These are phyloP conservation scores for Cyanidioschyzon merolae DNA, from an alignment of 23 red algal genomes.

Conservation along the genomic window DNA sequence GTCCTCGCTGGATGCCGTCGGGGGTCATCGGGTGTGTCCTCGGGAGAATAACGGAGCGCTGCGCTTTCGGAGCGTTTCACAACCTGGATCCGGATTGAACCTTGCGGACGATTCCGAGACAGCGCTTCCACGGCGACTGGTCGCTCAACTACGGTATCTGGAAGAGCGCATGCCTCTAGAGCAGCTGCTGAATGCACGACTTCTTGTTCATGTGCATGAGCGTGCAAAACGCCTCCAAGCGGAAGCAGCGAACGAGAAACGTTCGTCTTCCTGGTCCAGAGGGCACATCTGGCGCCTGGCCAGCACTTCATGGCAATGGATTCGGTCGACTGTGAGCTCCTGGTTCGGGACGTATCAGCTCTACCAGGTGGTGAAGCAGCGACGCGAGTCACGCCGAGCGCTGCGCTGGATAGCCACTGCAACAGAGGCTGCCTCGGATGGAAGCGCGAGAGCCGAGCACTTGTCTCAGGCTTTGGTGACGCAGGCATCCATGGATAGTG, in stretches of 20 bases:
- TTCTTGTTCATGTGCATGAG: not conserved
- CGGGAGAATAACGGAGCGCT: not conserved
- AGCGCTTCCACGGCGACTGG: not conserved
- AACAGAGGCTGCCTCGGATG: no score
- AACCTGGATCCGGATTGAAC: not conserved
- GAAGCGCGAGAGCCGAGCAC: no score
- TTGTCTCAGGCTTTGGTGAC: no score
- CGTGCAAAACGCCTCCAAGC: not conserved
- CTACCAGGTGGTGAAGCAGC: no score
- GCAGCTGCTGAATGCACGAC: not conserved
- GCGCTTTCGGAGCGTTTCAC: not conserved
- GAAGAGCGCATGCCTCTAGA: not conserved
- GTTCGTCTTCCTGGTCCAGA: not conserved
- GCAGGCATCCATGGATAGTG: no score
- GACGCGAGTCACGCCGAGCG: no score
- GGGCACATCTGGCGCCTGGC: not conserved
- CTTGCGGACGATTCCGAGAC: not conserved
- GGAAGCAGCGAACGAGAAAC: not conserved
- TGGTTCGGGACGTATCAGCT: no score
- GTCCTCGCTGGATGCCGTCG: not conserved
- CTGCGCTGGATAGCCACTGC: no score
- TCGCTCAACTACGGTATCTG: not conserved
- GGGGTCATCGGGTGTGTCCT: not conserved
- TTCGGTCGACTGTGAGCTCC: no score
- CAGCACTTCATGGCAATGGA: not conserved